Base-by-base conservation (phyloP, 768 basidiomycete genomes). In the Collybia sordida region DNA sequence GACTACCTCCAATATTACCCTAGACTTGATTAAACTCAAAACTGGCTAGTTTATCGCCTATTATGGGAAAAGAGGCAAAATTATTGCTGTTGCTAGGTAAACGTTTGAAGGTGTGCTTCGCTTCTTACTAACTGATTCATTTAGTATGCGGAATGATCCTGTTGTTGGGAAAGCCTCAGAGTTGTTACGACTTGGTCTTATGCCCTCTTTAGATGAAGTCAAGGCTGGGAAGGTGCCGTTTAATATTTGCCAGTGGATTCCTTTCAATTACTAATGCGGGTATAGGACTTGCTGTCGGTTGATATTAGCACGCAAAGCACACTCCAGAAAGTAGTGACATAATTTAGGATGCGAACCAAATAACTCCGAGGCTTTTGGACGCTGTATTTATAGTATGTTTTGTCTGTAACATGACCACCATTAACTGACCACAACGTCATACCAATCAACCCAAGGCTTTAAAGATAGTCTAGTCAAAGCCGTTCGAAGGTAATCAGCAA, bases 81-180 rank as follows among this genome's bases (percentile, higher is more conserved):
- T 90, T 34, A 72, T 85, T 37, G 89, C 87, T 17, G 83, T 88
- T 23, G 79, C 86, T 1, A 81, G 78, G 82, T 85, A 56, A 52
- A 72, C 50, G 5, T 34, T 12, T 25, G 35, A 38, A 9, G 19
- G 18, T 12, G 25, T 36, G 1, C 14, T 31, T 15, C 7, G 21
- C 7, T 51, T 4, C 42, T 51, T 35, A 38, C 11, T 39, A 25
- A 31, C 27, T 38, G 28, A 43, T 34, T 4, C 43, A 25, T 55
- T 14, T 46, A 87, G 85, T 58, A 92, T 92, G 88, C 85, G 86
- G 64, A 81, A 81, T 49, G 91, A 93, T 59, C 91, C 91, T 1
- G 77, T 90, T 25, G 88, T 93, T 24, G 77, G 80, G 49, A 86
- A 88, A 67, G 81, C 86, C 1, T 83, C 87, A 7, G 90, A 94